Evolutionary conservation across 352 stramenopile species (phyloP), one percentile per base, ranked within the genome.

Genomic region (Pythium chondricola): DNA sequence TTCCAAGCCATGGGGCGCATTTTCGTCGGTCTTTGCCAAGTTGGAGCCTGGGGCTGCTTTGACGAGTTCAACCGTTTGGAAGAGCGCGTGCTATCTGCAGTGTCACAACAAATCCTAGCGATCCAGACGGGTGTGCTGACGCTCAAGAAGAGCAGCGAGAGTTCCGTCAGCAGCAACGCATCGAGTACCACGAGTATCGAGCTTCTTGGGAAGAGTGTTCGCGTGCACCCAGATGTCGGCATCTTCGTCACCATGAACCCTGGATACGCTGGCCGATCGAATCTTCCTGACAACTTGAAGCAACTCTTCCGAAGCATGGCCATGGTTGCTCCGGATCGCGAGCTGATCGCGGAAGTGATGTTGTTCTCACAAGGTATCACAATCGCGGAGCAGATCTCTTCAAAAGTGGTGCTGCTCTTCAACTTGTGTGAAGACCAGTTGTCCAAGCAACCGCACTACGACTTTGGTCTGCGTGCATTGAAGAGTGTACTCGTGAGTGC

Each of bases 181-280:
- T 54, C 42, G 8, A 52, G 42, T 1, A 70, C 47, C 6, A 61
- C 65, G 43, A 83, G 67, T 0, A 98, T 99, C 48, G 90, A 98
- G 52, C 67, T 99, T 5, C 53, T 99, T 11, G 97, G 96, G 14
- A 95, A 97, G 64, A 89, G 70, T 29, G 94, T 99, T 20, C 76
- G 78, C 38, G 69, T 99, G 7, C 91, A 98, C 64, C 85, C 95
- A 42, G 95, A 99, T 63, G 97, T 99, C 42, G 98, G 96, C 21
- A 99, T 99, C 48, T 99, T 99, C 68, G 96, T 99, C 27, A 99
- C 98, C 14, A 99, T 99, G 97, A 99, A 99, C 68, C 98, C 97
- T 30, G 96, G 95, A 21, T 99, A 99, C 67, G 98, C 97, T 47
- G 98, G 98, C 10, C 83, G 97, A 56, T 98, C 89, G 8, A 98